Evolutionary conservation across 2,329 filamentous ascomycete genomes (phyloP), one percentile per base, ranked within the genome.

Genomic region (Aspergillus piperis): DNA sequence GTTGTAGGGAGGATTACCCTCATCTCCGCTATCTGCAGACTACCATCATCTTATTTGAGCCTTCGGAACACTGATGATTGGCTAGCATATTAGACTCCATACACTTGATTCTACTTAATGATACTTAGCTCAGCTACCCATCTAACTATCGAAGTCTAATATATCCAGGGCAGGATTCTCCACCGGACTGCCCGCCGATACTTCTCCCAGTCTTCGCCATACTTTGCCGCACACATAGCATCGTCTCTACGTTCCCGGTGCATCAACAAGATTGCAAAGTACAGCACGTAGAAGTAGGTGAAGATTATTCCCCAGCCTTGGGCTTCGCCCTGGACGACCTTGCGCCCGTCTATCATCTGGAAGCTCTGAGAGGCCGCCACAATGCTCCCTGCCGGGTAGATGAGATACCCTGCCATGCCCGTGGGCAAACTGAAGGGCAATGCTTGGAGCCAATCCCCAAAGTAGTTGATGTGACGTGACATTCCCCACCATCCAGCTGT

Each of bases 261-360:
- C 52, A 96, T 81, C 5, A 96, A 82, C 62, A 97, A 78, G 13
- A 96, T 80, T 6, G 87, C 92, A 80, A 96, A 96, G 80, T 96
- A 97, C 5, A 95, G 70, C 64, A 96, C 83, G 78, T 95, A 96
- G 73, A 96, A 96, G 81, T 96, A 96, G 0, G 92, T 96, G 65
- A 96, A 85, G 53, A 92, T 79, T 76, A 92, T 90, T 38, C 89
- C 92, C 85, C 89, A 96, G 11, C 91, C 92, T 67, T 27, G 11
- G 6, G 63, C 58, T 21, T 47, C 39, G 6, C 60, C 63, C 19
- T 60, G 60, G 1, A 64, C 30, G 0, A 57, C 65, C 21, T 57
- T 51, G 3, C 63, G 62, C 17, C 65, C 62, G 54, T 66, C 84
- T 84, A 39, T 90, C 90, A 27, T 87, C 84, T 10, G 70, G 19